A percentile compares a stretch with the other conserved stretches of the same genome.
phyloP scores from a whole-genome alignment of 495 filamentous ascomycete species.

The Penicillium roqueforti region DNA sequence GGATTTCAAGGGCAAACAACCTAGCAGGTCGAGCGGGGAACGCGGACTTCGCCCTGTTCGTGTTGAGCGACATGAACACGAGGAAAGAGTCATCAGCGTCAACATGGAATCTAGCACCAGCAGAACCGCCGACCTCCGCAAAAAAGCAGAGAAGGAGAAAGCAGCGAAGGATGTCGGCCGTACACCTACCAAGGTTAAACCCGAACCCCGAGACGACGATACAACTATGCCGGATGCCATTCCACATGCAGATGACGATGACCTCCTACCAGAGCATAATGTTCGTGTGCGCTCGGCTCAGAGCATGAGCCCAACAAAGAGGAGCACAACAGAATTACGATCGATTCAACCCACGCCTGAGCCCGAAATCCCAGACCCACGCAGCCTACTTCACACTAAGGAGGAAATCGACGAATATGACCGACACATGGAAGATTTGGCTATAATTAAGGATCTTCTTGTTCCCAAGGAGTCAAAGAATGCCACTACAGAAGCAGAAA shows the following conservation, averaged over 20 bases:
- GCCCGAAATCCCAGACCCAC: conserved; percentile 25
- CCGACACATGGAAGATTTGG: conserved; percentile 39
- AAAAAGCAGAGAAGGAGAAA: conserved; percentile 34
- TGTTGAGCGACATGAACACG: conserved; percentile 48
- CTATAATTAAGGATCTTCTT: conserved; percentile 35
- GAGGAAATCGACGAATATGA: conserved; percentile 48
- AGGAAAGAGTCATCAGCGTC: conserved; percentile 45
- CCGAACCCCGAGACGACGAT: conserved; percentile 44
- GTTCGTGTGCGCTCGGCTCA: conserved; percentile 33
- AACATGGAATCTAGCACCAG: conserved; percentile 50
- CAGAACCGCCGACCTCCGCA: conserved; percentile 40
- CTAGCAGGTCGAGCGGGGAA: conserved; percentile 23
- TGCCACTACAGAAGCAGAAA: conserved; percentile 12
- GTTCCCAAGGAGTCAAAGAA: conserved; percentile 25
- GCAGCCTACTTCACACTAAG: conserved; percentile 39
- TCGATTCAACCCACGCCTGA: conserved; percentile 4
- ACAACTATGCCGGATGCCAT: conserved; percentile 34
- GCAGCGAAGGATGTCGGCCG: conserved; percentile 23
- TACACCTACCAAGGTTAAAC: conserved; percentile 31
- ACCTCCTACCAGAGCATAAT: conserved; percentile 35
- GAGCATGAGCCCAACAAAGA: conserved; percentile 10
- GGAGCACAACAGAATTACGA: conserved; percentile 1
- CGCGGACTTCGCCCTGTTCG: conserved; percentile 44
- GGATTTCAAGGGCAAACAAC: conserved; percentile 37
- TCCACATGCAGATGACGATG: conserved; percentile 36